Base-by-base conservation (phyloP, 352 stramenopile genomes). In the Saprolegnia diclina region DNA sequence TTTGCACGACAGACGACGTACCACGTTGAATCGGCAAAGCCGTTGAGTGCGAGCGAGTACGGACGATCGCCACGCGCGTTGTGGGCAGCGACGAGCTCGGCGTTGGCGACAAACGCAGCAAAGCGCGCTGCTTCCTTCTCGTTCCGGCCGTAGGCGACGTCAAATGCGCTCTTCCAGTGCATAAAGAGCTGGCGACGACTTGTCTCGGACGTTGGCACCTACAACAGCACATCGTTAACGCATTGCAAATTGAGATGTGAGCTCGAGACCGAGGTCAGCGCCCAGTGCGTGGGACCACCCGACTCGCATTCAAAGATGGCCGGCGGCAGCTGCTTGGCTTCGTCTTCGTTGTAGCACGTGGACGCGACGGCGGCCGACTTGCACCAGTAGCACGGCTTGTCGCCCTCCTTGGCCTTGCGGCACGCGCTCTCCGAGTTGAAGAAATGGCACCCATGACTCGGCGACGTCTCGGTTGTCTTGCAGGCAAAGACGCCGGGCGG, bases 251-350 rank as follows among this genome's bases (percentile, higher is more conserved):
- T n/a, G n/a, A 62, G n/a, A 16, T 68, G 32, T 1, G 32, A 53
- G 3, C 62, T 4, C 26, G 32, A 0, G 5, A 78, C 71, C 37
- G 72, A 32, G 18, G 56, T 77, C 19, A 92, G 46, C 52, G 72
- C 75, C 79, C 78, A 92, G 19, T 65, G 29, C 9, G 21, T 19
- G 4, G 63, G 14, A n/a, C 55, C 14, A 44, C 32, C 56, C 55
- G 89, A 88, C 35, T 83, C 76, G 66, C 85, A 93, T 62, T 90
- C 68, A 65, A 93, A 93, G 11, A 93, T 74, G 10, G 83, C 80
- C n/a, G 82, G 79, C 5, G 85, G 85, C 0, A 93, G 74, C 64
- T 85, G 74, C 1, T 74, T 72, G 24, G 85, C 83, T 67, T 93
- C 85, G 18, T 87, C 76, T 19, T 76, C 55, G 24, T 76, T 88